Base-by-base conservation (phyloP, 225 moss, liverwort and hornwort species). In the Anthoceros angustus region DNA sequence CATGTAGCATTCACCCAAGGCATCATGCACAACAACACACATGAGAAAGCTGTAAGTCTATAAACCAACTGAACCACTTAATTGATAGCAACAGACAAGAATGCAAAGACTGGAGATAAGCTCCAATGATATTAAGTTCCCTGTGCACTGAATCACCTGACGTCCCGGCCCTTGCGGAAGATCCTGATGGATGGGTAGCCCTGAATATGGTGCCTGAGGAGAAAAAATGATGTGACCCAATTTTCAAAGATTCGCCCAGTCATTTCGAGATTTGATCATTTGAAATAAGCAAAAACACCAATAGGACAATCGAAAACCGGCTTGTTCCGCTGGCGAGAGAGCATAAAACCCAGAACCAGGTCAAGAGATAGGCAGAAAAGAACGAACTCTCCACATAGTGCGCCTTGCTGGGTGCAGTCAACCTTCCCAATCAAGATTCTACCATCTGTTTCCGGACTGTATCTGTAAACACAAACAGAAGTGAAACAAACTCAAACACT, bases 151-250 rank as follows among this genome's bases (percentile, higher is more conserved):
- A 32, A 32, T 32, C 69, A 74, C 88, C 88, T 88, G 61, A 86
- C 70, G 60, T 89, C 88, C 69, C 86, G 75, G 25, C 88, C 88
- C 74, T 80, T 80, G 64, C 88, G 88, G 66, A 89, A 89, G 64
- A 89, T 84, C 64, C 88, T 80, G 62, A 89, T 86, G 14, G 88
- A 89, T 25, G 88, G 88, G 77, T 86, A 89, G 39, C 84, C 88
- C 84, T 89, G 88, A 46, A 89, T 80, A 61, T 89, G 88, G 69
- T 89, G 88, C 48, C 88, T 89, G 71, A 71, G 38, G 24, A 66
- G 20, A 66, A 2, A 5, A 8, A 11, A 14, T 41, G 41, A 66
- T 24, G 14, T 41, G 15, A 8, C 5, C 5, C 10, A 42, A 66
- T 11, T 4, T 4, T 55, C 7, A 55, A 15, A 55, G 55, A 55